Conservation (phyloP, 2,329 filamentous ascomycete species). For the Aspergillus bombycis region DNA sequence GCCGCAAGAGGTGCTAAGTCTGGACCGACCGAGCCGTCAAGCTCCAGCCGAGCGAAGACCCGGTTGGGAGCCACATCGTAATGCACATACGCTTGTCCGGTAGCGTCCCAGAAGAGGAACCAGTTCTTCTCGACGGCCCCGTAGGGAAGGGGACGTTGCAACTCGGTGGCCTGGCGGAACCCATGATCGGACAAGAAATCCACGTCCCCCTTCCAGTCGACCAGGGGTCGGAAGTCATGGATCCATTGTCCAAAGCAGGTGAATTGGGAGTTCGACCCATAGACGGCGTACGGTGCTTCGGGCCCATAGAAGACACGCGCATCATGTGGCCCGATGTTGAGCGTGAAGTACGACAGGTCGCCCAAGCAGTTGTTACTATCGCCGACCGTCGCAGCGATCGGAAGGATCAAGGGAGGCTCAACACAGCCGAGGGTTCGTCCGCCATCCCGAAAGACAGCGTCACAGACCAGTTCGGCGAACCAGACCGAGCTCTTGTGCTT, state of each 20-base stretch:
- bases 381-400: constrained; percentile 51
- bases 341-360: constrained; percentile 45
- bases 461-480: constrained; percentile 54
- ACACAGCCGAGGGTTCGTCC: constrained; percentile 41
- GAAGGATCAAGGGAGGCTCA: constrained; percentile 45
- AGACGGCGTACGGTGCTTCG: constrained; percentile 53
- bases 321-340: constrained; percentile 60
- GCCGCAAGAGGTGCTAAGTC: constrained; percentile 49
- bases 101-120: constrained; percentile 62
- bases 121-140: constrained; percentile 62
- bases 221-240: constrained; percentile 56
- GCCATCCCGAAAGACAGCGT: constrained; percentile 51
- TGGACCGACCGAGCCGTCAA: constrained; percentile 51
- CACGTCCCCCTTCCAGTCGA: constrained; percentile 46
- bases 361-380: constrained; percentile 50
- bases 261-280: constrained; percentile 58
- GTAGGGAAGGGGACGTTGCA: constrained; percentile 54
- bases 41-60: constrained; percentile 51
- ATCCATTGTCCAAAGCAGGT: constrained; percentile 63
- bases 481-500: constrained; percentile 28
- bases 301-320: constrained; percentile 62
- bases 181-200: constrained; percentile 31
- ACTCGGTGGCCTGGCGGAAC: constrained; percentile 53
- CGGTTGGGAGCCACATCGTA: constrained; percentile 57
- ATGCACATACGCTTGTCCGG: constrained; percentile 54